A percentile compares a stretch with the other conserved stretches of the same genome.
Evolutionary conservation across 1,284 basidiomycete species (phyloP).

Genomic region (Takashimella tepidaria): DNA sequence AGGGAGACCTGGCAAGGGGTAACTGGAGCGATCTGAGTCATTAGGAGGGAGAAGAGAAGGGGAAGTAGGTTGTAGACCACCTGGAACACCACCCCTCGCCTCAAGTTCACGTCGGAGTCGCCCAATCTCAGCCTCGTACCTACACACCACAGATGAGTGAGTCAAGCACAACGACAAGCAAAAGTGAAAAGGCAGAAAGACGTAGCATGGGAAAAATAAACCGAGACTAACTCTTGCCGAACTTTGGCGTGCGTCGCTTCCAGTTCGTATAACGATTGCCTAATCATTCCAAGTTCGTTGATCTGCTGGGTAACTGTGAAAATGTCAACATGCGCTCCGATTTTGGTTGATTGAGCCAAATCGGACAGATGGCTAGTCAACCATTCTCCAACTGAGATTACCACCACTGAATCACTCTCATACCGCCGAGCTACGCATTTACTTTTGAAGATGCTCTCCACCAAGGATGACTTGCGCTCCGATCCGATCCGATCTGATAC

Average conservation of each 20-base stretch:
- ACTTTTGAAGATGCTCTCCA: too few relatives aligned
- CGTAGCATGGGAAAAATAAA: too few relatives aligned
- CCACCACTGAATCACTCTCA: too few relatives aligned
- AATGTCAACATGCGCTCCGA: too few relatives aligned
- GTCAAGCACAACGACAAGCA: background rate
- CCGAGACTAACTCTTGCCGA: conserved; percentile 54
- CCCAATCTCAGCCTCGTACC: conserved; percentile 67
- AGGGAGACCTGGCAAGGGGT: conserved; percentile 24
- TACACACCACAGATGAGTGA: too few relatives aligned
- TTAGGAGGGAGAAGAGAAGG: conserved; percentile 5
- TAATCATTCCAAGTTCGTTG: conserved; percentile 66
- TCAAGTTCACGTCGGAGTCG: conserved; percentile 64
- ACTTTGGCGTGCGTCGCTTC: conserved; percentile 67
- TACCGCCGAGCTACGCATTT: too few relatives aligned
- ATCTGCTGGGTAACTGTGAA: conserved; percentile 62
- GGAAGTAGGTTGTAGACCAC: conserved; percentile 12
- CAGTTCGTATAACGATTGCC: conserved; percentile 70
- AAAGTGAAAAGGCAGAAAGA: background rate
- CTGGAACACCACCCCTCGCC: conserved; percentile 43
- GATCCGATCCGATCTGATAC: too few relatives aligned
- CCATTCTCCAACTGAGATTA: too few relatives aligned
- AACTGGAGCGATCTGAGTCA: background rate
- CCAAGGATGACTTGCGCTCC: too few relatives aligned
- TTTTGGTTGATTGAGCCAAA: too few relatives aligned
- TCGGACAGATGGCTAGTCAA: too few relatives aligned